These are phyloP conservation scores for Clavispora vitiphila DNA, from an alignment of 805 yeast genomes.

Conservation along the genomic window DNA sequence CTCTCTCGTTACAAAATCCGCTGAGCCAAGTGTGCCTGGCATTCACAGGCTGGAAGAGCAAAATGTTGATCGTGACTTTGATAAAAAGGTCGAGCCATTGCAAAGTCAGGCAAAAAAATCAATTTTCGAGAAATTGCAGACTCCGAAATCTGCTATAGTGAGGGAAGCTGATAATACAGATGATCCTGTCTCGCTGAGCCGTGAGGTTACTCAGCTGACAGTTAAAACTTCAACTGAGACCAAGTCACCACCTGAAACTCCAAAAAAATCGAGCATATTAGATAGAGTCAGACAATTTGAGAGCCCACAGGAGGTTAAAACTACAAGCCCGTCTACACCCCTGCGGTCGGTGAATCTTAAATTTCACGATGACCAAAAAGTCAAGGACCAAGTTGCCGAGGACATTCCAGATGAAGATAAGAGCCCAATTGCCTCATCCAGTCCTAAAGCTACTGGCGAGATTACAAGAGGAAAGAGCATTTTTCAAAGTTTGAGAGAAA, in stretches of 20 bases:
- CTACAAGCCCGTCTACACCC: not conserved
- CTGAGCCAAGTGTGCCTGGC: no score
- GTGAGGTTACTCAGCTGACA: not conserved
- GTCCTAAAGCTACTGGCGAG: not conserved
- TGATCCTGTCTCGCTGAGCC: not conserved
- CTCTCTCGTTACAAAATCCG: no score
- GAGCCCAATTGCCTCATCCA: not conserved
- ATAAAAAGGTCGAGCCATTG: not conserved
- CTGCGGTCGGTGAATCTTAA: not conserved
- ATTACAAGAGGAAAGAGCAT: slow-evolving; percentile 22
- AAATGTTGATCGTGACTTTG: no score
- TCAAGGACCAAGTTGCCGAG: not conserved
- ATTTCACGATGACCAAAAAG: not conserved
- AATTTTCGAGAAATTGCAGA: slow-evolving; percentile 1
- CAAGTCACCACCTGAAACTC: not conserved
- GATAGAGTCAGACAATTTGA: slow-evolving; percentile 37
- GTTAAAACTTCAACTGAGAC: not conserved
- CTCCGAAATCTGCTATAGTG: not conserved
- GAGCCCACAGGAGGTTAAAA: slow-evolving; percentile 13
- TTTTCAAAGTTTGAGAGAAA: slow-evolving; percentile 32
- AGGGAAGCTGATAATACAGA: not conserved
- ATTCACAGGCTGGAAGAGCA: no score
- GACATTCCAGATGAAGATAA: not conserved
- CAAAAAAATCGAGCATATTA: slow-evolving; percentile 19
- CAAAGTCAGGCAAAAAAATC: not conserved